phyloP scores from a whole-genome alignment of 257 asterid genomes.

The Scutellaria minor region DNA sequence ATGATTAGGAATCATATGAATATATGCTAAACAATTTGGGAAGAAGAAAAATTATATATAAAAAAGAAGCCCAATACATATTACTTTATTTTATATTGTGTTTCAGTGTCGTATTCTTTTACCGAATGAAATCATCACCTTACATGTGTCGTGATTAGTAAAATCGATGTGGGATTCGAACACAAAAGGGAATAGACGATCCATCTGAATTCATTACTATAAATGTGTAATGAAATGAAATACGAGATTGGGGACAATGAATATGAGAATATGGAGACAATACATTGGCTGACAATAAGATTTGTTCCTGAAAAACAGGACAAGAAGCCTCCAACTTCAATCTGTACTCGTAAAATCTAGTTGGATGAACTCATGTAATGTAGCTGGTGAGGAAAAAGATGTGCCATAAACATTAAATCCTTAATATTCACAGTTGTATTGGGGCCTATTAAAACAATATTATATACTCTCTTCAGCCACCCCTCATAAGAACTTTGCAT shows the following conservation, averaged over 20 bases:
- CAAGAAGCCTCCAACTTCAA: slow-evolving; percentile 25
- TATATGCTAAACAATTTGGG: not conserved
- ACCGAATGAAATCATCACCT: not conserved
- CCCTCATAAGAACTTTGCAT: slow-evolving; percentile 35
- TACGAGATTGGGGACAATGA: not conserved
- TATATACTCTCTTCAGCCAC: slow-evolving; percentile 34
- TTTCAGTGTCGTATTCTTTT: not conserved
- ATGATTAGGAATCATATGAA: slow-evolving; percentile 6
- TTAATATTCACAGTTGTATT: slow-evolving; percentile 30
- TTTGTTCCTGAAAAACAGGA: slow-evolving; percentile 20
- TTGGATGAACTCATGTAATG: not conserved
- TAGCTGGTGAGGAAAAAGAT: slow-evolving; percentile 26
- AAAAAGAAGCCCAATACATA: not conserved
- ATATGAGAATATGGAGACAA: no score
- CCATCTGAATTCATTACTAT: no score
- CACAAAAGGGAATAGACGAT: no score
- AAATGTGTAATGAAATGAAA: not conserved
- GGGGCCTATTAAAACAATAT: slow-evolving; percentile 39
- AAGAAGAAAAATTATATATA: not conserved
- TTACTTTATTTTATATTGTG: no score
- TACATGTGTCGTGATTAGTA: not conserved
- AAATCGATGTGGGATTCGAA: no score
- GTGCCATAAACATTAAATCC: not conserved
- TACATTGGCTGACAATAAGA: slow-evolving; percentile 16
- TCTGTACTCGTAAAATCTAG: not conserved